Evolutionary conservation across 371 early-diverging fungal species (phyloP).

Genomic region (Mortierella sp.): DNA sequence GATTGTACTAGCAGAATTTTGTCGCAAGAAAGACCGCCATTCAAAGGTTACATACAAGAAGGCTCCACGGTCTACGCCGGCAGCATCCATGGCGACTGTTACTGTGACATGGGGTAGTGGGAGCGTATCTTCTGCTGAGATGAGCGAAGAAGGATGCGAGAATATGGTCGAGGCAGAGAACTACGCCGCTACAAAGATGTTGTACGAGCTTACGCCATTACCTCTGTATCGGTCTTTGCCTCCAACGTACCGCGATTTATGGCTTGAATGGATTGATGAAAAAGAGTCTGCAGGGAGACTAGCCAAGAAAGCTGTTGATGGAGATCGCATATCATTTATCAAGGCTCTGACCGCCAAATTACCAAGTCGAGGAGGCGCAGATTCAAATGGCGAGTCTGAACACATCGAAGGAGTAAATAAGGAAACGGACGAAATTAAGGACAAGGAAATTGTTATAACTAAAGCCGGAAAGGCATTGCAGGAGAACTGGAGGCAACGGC

Average conservation of each 20-base stretch:
- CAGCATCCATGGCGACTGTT: constrained; percentile 33
- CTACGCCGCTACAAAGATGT: constrained; percentile 66
- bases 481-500: constrained; percentile 45
- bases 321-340: constrained; percentile 54
- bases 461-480: constrained; percentile 27
- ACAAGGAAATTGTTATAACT: constrained; percentile 18
- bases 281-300: constrained; percentile 58
- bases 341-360: constrained; percentile 30
- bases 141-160: constrained; percentile 50
- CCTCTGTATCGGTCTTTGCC: constrained; percentile 73
- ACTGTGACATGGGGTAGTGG: constrained; percentile 51
- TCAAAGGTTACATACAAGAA: constrained; percentile 35
- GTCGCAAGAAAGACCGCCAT: constrained; percentile 55
- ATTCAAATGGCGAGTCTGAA: constrained; percentile 17
- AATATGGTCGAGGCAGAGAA: constrained; percentile 67
- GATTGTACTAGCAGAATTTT: constrained; percentile 53
- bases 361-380: constrained; percentile 13
- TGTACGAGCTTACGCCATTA: constrained; percentile 64
- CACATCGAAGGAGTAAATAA: constrained; percentile 33
- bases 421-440: background rate
- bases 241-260: constrained; percentile 72
- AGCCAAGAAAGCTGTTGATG: constrained; percentile 53
- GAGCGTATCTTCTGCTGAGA: constrained; percentile 35
- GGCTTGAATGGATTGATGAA: constrained; percentile 67
- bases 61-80: constrained; percentile 18